Percentiles rank a stretch among this genome's conserved stretches.
Conservation (phyloP, 768 basidiomycete genomes). For the Boletus reticuloceps region DNA sequence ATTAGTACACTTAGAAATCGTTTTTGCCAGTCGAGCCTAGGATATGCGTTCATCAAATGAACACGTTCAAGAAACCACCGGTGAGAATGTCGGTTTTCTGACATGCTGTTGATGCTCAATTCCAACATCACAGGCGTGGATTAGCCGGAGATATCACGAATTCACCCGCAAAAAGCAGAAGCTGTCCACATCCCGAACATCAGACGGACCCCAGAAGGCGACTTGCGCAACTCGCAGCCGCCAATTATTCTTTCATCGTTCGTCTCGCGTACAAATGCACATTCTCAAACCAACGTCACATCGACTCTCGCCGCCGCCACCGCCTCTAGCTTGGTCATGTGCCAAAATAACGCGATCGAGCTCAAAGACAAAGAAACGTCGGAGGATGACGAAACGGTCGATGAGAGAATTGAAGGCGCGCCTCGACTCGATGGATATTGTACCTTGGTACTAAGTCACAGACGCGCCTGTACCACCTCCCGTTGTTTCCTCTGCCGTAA, state of each 20-base stretch:
- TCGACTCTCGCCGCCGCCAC: not conserved
- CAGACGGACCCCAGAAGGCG: not conserved
- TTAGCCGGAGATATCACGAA: not conserved
- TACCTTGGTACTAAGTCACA: slow-evolving; percentile 1
- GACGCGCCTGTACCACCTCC: not conserved
- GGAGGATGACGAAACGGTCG: slow-evolving; percentile 6
- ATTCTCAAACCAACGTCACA: not conserved
- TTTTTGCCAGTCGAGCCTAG: not conserved
- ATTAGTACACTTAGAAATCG: slow-evolving; percentile 4
- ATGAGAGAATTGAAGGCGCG: slow-evolving; percentile 9
- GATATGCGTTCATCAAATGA: not conserved
- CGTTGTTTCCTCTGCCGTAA: not conserved
- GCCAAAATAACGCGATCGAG: slow-evolving; percentile 16
- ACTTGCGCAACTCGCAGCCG: not conserved
- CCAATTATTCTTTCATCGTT: slow-evolving; percentile 3
- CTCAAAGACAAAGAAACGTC: slow-evolving; percentile 2
- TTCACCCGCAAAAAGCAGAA: not conserved
- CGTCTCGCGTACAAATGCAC: not conserved
- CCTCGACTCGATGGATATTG: slow-evolving; percentile 11
- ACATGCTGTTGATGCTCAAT: not conserved
- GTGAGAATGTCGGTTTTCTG: not conserved
- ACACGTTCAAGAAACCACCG: not conserved
- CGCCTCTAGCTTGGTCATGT: slow-evolving; percentile 15
- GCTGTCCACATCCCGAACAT: not conserved
- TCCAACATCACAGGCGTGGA: slow-evolving; percentile 4